Percentiles rank a stretch among this genome's conserved stretches.
Evolutionary conservation across 495 filamentous ascomycete genomes (phyloP).

Genomic region (Letharia columbiana): DNA sequence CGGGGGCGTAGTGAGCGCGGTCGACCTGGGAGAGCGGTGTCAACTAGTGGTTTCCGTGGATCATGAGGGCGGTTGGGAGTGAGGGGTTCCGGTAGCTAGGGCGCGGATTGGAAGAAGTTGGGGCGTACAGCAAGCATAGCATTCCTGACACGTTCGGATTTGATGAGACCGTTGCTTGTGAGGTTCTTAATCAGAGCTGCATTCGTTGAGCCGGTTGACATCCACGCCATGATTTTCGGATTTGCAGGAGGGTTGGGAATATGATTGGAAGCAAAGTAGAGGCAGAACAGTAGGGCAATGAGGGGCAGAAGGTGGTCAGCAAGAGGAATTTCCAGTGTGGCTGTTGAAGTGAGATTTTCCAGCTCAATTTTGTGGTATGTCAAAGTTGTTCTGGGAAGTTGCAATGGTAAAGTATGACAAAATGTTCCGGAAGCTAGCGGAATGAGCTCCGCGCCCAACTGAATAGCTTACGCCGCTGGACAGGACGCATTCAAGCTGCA

Average conservation of each 20-base stretch:
- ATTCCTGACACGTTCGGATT: conserved; percentile 54
- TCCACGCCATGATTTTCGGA: conserved; percentile 74
- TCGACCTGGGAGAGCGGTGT: conserved; percentile 57
- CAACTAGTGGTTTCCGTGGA: conserved; percentile 2
- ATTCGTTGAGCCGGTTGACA: conserved; percentile 72
- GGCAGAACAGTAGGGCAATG: conserved; percentile 2
- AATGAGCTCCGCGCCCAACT: not conserved
- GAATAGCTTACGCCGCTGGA: not conserved
- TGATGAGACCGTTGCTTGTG: conserved; percentile 61
- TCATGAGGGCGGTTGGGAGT: not conserved
- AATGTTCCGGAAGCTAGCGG: not conserved
- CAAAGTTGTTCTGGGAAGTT: not conserved
- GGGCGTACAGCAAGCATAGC: conserved; percentile 66
- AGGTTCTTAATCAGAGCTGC: conserved; percentile 72
- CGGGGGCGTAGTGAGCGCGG: conserved; percentile 68
- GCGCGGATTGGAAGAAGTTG: not conserved
- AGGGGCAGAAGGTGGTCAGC: not conserved
- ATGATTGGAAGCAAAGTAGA: conserved; percentile 5
- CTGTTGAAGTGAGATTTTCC: not conserved
- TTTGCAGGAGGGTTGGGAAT: not conserved
- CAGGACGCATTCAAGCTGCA: not conserved
- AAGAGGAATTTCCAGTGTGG: not conserved
- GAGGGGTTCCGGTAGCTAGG: conserved; percentile 11
- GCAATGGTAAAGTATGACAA: not conserved
- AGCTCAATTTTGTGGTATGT: not conserved